phyloP scores from a whole-genome alignment of 1,284 basidiomycete genomes.

The Cutaneotrichosporon curvatum region DNA sequence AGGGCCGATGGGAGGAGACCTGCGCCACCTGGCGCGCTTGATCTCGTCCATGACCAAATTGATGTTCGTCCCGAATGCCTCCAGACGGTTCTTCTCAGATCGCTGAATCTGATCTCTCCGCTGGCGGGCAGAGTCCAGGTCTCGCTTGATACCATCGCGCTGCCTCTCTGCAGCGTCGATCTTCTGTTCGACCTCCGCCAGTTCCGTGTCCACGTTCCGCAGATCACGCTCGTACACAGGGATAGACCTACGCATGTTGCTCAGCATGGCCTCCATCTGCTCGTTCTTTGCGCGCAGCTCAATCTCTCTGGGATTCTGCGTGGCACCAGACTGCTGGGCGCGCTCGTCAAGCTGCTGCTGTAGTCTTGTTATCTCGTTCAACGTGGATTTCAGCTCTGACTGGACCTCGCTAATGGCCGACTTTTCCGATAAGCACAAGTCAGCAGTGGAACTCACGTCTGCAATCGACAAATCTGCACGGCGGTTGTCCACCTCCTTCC shows the following conservation, averaged over 20 bases:
- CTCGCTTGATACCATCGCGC: neutral
- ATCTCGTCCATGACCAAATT: slow-evolving; percentile 54
- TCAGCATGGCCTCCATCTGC: slow-evolving; percentile 51
- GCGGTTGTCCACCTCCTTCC: slow-evolving; percentile 51
- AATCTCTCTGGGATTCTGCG: slow-evolving; percentile 11
- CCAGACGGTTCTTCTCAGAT: slow-evolving; percentile 51
- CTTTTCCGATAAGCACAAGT: too few relatives aligned
- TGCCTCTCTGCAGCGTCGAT: neutral
- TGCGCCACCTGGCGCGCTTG: slow-evolving; percentile 55
- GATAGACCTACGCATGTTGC: slow-evolving; percentile 29
- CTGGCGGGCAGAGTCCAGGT: too few relatives aligned
- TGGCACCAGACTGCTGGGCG: neutral
- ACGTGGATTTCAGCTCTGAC: too few relatives aligned
- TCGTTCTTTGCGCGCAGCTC: slow-evolving; percentile 20
- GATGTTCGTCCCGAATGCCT: slow-evolving; percentile 40
- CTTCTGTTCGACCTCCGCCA: neutral
- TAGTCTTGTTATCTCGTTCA: too few relatives aligned
- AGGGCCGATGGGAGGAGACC: slow-evolving; percentile 72
- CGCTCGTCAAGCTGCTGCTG: too few relatives aligned
- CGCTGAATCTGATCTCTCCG: too few relatives aligned
- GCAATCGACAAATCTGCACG: too few relatives aligned
- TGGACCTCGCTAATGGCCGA: too few relatives aligned
- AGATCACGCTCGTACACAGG: neutral
- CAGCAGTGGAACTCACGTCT: too few relatives aligned
- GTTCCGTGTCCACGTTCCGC: neutral